Conservation (phyloP, 176 grass and related monocot genomes). For the Neostapfia colusana region DNA sequence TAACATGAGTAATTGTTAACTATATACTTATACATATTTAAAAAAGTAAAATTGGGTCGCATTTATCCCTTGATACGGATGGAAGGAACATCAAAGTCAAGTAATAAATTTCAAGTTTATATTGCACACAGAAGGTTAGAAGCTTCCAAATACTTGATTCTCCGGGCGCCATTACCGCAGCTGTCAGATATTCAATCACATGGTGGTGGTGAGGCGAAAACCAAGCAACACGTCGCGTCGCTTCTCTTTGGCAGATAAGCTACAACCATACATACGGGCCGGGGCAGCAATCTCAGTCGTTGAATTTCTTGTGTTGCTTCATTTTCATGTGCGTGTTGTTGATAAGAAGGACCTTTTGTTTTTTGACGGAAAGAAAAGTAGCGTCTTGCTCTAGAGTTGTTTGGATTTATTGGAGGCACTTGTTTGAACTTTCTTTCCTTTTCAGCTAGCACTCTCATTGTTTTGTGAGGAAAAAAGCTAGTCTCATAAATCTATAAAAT, state of each 20-base stretch:
- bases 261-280: background rate
- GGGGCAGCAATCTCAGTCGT: constrained; percentile 11
- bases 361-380: constrained; percentile 20
- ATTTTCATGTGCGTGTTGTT: constrained; percentile 45
- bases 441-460: constrained; percentile 34
- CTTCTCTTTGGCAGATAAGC: constrained; percentile 25
- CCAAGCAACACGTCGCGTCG: constrained; percentile 26
- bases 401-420: constrained; percentile 33
- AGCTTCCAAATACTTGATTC: constrained; percentile 36
- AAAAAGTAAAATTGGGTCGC: too few species aligned
- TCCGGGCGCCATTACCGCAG: constrained; percentile 16
- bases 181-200: constrained; percentile 28
- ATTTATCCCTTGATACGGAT: background rate
- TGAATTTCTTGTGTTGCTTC: constrained; percentile 33
- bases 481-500: background rate
- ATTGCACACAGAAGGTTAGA: background rate
- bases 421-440: constrained; percentile 41
- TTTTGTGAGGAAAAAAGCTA: background rate
- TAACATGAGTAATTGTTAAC: too few species aligned
- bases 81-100: constrained; percentile 19
- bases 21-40: too few species aligned
- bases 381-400: constrained; percentile 34
- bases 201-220: background rate
- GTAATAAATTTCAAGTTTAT: constrained; percentile 24
- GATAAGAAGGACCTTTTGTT: constrained; percentile 39